Evolutionary conservation across 805 yeast genomes (phyloP).

Genomic region (Metschnikowia borealis): DNA sequence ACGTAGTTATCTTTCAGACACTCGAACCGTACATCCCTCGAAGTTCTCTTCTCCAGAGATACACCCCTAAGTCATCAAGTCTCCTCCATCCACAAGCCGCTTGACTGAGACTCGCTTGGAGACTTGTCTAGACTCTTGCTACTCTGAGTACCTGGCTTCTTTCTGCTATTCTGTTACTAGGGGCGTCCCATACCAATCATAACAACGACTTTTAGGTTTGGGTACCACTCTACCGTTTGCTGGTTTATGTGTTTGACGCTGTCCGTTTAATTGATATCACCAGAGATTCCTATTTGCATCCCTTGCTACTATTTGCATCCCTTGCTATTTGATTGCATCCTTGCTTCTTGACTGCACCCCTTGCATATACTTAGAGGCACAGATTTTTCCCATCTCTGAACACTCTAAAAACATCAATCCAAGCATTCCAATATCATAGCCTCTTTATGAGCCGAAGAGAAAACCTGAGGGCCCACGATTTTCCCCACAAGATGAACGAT

Average conservation of each 20-base stretch:
- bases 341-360: background rate
- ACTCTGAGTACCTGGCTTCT: background rate
- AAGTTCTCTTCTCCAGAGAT: background rate
- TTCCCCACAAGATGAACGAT: background rate
- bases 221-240: background rate
- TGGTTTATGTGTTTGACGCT: background rate
- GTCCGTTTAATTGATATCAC: background rate
- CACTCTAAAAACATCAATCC: background rate
- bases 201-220: background rate
- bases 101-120: slow-evolving; percentile 1
- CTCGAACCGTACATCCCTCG: background rate
- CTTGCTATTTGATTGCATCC: background rate
- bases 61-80: background rate
- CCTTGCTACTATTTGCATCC: background rate
- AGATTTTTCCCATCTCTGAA: background rate
- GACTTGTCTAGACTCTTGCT: slow-evolving; percentile 1
- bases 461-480: background rate
- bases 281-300: background rate
- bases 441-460: slow-evolving; percentile 3
- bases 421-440: background rate
- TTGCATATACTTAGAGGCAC: background rate
- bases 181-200: background rate
- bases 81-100: background rate
- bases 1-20: background rate
- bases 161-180: background rate